Evolutionary conservation across 1,284 basidiomycete species (phyloP).

Genomic region (Leccinum cinnamomeum): DNA sequence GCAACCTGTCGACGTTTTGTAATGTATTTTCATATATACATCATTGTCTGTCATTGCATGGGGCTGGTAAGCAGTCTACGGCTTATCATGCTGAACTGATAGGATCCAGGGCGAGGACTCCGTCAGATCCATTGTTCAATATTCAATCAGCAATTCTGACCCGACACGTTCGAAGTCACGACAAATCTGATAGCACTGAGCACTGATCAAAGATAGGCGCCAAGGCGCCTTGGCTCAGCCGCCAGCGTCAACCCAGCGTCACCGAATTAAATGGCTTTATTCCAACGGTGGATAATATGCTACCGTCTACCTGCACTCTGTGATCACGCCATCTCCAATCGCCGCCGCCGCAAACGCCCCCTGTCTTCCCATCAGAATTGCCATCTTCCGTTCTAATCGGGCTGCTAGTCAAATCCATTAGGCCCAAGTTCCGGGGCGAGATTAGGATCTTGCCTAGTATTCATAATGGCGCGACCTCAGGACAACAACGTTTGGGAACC

Average conservation of each 20-base stretch:
- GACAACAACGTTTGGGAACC: slow-evolving; percentile 12
- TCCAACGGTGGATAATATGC: background rate
- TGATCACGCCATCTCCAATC: background rate
- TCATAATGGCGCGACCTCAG: background rate
- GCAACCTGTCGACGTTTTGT: background rate
- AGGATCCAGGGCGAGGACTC: slow-evolving; percentile 5
- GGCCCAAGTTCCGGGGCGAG: background rate
- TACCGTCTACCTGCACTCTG: background rate
- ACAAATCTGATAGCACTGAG: background rate
- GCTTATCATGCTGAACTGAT: background rate
- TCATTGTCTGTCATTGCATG: background rate
- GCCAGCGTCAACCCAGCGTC: slow-evolving; percentile 6
- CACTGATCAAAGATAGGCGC: background rate
- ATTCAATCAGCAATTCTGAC: no score
- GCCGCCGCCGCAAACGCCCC: background rate
- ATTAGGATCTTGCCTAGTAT: background rate
- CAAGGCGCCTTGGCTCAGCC: background rate
- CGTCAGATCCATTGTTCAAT: background rate
- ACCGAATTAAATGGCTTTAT: background rate
- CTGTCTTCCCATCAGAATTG: background rate
- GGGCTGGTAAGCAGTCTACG: background rate
- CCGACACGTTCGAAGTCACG: background rate
- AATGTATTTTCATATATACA: background rate
- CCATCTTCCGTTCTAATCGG: background rate
- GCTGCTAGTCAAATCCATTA: background rate